Percentiles rank a stretch among this genome's conserved stretches.
These are phyloP conservation scores for Multifurca ochricompacta DNA, from an alignment of 768 basidiomycete species.

Conservation along the genomic window DNA sequence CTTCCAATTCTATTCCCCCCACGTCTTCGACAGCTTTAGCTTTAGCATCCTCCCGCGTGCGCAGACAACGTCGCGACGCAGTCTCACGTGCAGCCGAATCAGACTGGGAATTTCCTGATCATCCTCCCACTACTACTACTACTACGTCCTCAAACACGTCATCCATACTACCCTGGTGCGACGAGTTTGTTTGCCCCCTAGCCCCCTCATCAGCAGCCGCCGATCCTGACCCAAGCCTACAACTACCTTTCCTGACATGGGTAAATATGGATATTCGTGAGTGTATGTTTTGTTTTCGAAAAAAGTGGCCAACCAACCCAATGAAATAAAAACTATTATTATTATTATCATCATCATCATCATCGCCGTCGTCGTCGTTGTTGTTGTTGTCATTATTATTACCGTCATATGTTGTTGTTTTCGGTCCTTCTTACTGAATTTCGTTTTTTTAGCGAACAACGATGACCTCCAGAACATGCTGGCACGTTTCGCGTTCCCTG, in stretches of 20 bases:
- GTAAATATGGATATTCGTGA: no score
- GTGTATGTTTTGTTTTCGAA: no score
- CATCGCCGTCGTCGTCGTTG: no score
- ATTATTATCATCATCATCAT: no score
- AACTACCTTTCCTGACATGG: no score
- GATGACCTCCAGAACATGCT: conserved; percentile 2
- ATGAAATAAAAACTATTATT: no score
- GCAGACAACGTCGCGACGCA: conserved; percentile 13
- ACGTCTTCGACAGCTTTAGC: neutral
- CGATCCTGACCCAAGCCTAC: no score
- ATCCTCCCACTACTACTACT: neutral
- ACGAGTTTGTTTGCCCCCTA: conserved; percentile 12
- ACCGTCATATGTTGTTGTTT: no score
- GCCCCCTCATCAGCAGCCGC: neutral
- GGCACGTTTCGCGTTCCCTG: conserved; percentile 9
- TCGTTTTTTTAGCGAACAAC: neutral
- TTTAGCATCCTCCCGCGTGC: neutral
- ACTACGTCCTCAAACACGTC: neutral
- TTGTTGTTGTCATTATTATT: no score
- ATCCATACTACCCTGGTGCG: neutral
- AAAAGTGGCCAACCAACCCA: no score
- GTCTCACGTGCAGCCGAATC: neutral
- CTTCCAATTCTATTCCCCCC: neutral
- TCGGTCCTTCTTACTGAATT: no score
- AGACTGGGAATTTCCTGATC: conserved; percentile 1